A percentile compares a stretch with the other conserved stretches of the same genome.
phyloP scores from a whole-genome alignment of 495 filamentous ascomycete genomes.

The Lasiosphaeriaceae sp. region DNA sequence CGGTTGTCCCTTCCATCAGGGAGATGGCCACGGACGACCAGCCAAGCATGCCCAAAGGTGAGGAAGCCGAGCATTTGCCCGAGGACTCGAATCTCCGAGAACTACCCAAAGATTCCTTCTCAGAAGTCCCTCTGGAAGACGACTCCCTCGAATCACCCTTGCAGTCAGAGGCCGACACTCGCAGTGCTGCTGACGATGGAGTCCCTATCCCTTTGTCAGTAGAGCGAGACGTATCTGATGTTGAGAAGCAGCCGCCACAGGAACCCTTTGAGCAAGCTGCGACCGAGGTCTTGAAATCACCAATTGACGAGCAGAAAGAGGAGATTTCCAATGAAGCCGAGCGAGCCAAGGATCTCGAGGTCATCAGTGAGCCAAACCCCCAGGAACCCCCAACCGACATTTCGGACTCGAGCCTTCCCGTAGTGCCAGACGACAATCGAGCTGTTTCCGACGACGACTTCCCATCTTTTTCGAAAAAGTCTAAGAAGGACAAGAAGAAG shows the following conservation, averaged over 20 bases:
- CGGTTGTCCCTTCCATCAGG: not conserved
- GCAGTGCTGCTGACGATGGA: conserved; percentile 13
- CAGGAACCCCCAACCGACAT: not conserved
- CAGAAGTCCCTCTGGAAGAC: conserved; percentile 7
- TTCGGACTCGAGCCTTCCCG: not conserved
- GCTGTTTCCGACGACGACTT: conserved; percentile 5
- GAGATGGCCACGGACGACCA: conserved; percentile 2
- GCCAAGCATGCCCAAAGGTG: conserved; percentile 17
- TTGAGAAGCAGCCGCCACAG: conserved; percentile 15
- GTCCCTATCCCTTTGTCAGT: conserved; percentile 9
- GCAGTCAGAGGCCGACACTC: conserved; percentile 2
- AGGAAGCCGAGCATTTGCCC: conserved; percentile 15
- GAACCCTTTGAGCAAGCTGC: conserved; percentile 8
- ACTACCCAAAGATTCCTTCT: conserved; percentile 13
- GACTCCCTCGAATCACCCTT: conserved; percentile 2
- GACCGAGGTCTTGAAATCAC: conserved; percentile 6
- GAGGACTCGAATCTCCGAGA: conserved; percentile 2
- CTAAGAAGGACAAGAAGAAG: conserved; percentile 36
- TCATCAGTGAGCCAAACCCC: not conserved
- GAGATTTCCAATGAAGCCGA: not conserved
- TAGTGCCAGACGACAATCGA: not conserved
- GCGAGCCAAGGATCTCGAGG: not conserved
- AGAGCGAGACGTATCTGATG: conserved; percentile 11
- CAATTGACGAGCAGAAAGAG: too few species aligned
- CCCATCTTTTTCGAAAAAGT: conserved; percentile 18